Base-by-base conservation (phyloP, 208 protist species). In the Crithidia mellificae region DNA sequence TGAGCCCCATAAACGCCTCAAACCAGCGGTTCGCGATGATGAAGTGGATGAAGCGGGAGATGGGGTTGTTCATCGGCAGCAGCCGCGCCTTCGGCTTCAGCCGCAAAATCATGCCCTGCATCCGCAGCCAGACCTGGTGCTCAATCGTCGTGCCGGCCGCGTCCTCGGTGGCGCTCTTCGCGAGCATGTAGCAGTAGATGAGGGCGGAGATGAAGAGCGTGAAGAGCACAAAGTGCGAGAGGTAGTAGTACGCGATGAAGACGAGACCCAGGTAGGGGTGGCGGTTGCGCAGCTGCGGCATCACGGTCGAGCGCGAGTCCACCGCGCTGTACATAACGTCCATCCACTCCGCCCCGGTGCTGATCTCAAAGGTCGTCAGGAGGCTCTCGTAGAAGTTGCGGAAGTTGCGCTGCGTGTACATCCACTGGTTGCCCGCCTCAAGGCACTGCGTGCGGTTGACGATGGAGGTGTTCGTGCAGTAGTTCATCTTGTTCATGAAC, bases 211-310 rank as follows among this genome's bases (percentile, higher is more conserved):
- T 83, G 77, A 97, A 94, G 14, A 98, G 78, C 66, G 90, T 91
- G 82, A 97, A 87, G 30, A 96, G 77, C 11, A 98, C 72, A 68
- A 95, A 90, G 68, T 92, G 76, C 24, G 89, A 83, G 12, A 98
- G 64, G 68, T 96, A 90, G 80, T 97, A 92, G 77, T 95, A 97
- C 15, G 77, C 84, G 68, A 98, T 76, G 57, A 97, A 97, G 63
- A 94, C 92, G 17, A 98, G 69, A 17, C 84, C 91, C 29, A 88
- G 77, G 72, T 84, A 85, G 39, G 72, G 85, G 70, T 94, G 78
- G 52, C 72, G 67, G 73, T 96, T 83, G 19, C 6, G 20, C n/a
- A 77, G 50, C 25, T 80, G 88, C 56, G 85, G 62, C 46, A 63
- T 67, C 52, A 68, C n/a, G 12, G 75, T 68, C 15, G 79, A 88